Evolutionary conservation across 495 filamentous ascomycete genomes (phyloP).

Genomic region (Xylaria curta): DNA sequence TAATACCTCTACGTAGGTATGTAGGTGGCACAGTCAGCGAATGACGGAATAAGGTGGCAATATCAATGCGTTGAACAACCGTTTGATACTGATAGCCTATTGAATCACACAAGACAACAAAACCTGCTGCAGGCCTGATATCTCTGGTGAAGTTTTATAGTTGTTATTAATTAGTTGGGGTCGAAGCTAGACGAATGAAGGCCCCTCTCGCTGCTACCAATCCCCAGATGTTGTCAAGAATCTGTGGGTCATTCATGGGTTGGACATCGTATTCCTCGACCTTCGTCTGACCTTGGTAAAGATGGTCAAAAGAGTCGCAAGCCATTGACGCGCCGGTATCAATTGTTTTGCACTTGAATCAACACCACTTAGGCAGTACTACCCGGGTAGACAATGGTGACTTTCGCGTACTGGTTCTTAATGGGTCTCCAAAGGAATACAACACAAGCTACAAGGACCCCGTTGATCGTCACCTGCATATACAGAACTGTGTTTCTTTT

Average conservation of each 20-base stretch:
- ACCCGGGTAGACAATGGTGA: background rate
- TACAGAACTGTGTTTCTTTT: background rate
- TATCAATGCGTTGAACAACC: background rate
- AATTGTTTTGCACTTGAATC: background rate
- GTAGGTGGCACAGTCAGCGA: background rate
- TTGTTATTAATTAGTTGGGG: background rate
- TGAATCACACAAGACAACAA: conserved; percentile 8
- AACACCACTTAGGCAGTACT: background rate
- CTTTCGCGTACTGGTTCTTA: background rate
- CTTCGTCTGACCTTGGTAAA: background rate
- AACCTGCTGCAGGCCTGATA: background rate
- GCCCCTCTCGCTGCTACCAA: conserved; percentile 4
- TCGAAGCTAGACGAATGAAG: conserved; percentile 13
- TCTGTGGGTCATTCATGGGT: conserved; percentile 12
- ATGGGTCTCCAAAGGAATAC: background rate
- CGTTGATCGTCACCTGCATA: background rate
- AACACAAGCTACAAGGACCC: background rate
- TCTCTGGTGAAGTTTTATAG: background rate
- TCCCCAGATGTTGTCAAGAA: background rate
- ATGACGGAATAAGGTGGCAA: conserved; percentile 15
- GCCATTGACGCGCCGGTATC: background rate
- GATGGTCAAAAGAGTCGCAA: background rate
- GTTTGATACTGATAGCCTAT: background rate
- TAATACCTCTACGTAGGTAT: background rate
- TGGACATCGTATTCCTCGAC: conserved; percentile 15